phyloP scores from a whole-genome alignment of 495 filamentous ascomycete species.

The Penicillium manginii region DNA sequence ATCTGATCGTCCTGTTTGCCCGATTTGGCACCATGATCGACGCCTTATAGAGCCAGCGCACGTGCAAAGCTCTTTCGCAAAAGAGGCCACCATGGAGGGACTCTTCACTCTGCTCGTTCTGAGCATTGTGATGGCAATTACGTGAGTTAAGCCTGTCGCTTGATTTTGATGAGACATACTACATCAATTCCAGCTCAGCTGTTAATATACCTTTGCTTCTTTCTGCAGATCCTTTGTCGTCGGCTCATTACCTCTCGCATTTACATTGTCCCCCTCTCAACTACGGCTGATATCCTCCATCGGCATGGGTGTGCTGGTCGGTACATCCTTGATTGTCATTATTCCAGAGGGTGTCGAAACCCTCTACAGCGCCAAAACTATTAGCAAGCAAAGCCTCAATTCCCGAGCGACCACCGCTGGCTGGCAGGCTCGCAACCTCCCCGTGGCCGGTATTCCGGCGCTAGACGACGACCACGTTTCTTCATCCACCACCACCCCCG shows the following conservation, averaged over 20 bases:
- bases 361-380: conserved; percentile 65
- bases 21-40: conserved; percentile 28
- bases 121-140: conserved; percentile 90
- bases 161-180: conserved; percentile 12
- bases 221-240: conserved; percentile 84
- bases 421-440: conserved; percentile 37
- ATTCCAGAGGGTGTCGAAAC: conserved; percentile 97
- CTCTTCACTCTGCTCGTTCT: conserved; percentile 83
- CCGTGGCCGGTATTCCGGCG: conserved; percentile 18
- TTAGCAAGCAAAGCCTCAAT: conserved; percentile 35
- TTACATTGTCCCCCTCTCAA: conserved; percentile 87
- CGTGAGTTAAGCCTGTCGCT: conserved; percentile 60
- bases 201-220: conserved; percentile 27
- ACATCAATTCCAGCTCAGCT: neutral
- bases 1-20: conserved; percentile 8
- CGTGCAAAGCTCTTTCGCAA: conserved; percentile 29
- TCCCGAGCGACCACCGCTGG: conserved; percentile 30
- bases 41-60: conserved; percentile 25
- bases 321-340: conserved; percentile 93
- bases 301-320: conserved; percentile 92
- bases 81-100: conserved; percentile 65
- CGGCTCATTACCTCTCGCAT: conserved; percentile 87
- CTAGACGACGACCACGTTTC: conserved; percentile 6
- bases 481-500: conserved; percentile 16
- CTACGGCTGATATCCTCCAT: conserved; percentile 88